Percentiles rank a stretch among this genome's conserved stretches.
Conservation (phyloP, 106 monocot species). For the Dendrobium huoshanense region DNA sequence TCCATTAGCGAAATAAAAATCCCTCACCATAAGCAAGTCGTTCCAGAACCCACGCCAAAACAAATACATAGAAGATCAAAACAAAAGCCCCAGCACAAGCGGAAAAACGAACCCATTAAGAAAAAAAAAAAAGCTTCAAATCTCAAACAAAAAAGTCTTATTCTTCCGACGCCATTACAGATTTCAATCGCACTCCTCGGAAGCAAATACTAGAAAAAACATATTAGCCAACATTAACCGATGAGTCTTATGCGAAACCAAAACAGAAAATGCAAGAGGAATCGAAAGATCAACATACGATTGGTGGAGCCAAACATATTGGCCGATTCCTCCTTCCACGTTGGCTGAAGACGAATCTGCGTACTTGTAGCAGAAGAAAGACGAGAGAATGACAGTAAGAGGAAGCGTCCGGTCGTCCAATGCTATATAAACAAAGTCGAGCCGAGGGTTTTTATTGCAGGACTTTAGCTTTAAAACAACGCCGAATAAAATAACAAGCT, state of each 20-base stretch:
- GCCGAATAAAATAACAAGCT: slow-evolving; percentile 2
- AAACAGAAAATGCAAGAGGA: neutral
- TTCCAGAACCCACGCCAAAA: neutral
- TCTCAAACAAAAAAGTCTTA: neutral
- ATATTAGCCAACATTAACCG: neutral
- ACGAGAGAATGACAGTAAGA: neutral
- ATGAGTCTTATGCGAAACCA: neutral
- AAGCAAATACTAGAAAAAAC: neutral
- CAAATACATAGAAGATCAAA: neutral
- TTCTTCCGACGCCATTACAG: neutral
- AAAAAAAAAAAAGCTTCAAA: neutral
- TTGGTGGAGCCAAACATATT: slow-evolving; percentile 53
- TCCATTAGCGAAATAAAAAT: neutral
- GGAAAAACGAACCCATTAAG: neutral
- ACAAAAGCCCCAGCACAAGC: neutral
- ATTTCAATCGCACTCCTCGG: neutral
- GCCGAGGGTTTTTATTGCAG: neutral
- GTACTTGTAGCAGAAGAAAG: neutral
- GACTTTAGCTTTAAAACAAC: slow-evolving; percentile 17
- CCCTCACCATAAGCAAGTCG: neutral
- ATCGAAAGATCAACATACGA: slow-evolving; percentile 30
- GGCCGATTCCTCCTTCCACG: slow-evolving; percentile 8
- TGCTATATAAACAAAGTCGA: neutral
- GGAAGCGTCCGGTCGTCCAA: neutral
- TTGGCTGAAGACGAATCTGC: neutral